A percentile compares a stretch with the other conserved stretches of the same genome.
Evolutionary conservation across 1,139 yeast genomes (phyloP).

Genomic region (Candida sp.): DNA sequence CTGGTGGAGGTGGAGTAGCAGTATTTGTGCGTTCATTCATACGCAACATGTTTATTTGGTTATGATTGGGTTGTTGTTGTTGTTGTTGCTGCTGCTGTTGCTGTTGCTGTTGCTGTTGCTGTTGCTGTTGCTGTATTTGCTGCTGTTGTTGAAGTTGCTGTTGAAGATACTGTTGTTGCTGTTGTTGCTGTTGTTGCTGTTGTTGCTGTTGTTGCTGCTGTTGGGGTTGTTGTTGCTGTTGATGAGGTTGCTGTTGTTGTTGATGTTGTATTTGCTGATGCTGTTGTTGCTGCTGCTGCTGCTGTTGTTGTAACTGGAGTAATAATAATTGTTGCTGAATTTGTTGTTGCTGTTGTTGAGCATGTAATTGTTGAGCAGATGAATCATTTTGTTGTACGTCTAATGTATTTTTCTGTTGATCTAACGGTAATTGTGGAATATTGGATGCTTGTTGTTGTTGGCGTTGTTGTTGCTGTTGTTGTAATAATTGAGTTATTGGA

Average conservation of each 20-base stretch:
- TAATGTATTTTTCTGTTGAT: conserved; percentile 24
- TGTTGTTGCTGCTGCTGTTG: conserved; percentile 18
- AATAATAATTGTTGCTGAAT: conserved; percentile 8
- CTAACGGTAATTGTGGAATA: conserved; percentile 25
- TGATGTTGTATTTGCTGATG: conserved; percentile 5
- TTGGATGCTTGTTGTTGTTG: conserved; percentile 21
- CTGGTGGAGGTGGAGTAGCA: conserved; percentile 46
- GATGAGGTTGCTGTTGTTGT: conserved; percentile 10
- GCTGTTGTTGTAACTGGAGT: conserved; percentile 15
- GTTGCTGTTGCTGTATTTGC: conserved; percentile 7
- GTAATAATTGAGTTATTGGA: conserved; percentile 37
- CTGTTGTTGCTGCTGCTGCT: conserved; percentile 11
- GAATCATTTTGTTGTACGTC: conserved; percentile 13
- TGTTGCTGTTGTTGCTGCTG: conserved; percentile 14
- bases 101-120: conserved; percentile 11
- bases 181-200: conserved; percentile 16
- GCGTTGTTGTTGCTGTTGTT: conserved; percentile 24
- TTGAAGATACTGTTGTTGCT: conserved; percentile 9
- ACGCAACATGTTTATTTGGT: conserved; percentile 29
- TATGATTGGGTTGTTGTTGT: conserved; percentile 15
- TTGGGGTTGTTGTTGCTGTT: conserved; percentile 6
- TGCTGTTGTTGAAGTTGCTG: conserved; percentile 9
- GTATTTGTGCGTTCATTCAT: conserved; percentile 31
- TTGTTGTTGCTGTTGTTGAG: conserved; percentile 17
- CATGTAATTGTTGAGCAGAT: conserved; percentile 7